Evolutionary conservation across 1,284 basidiomycete species (phyloP).

Genomic region (Ustilago loliicola): DNA sequence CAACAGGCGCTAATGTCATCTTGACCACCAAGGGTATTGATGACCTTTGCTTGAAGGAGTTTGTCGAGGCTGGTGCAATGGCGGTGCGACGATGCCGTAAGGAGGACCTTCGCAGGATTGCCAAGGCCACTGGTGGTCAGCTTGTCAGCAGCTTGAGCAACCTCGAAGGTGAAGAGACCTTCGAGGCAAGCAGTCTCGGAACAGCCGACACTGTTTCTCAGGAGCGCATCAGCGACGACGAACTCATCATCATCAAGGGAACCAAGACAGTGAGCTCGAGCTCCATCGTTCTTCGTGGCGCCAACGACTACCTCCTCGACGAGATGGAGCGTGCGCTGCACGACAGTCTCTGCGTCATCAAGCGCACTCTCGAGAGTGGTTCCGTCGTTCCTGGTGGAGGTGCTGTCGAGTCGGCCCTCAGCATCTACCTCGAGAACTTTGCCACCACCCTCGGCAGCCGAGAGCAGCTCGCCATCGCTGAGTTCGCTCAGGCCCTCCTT

Average conservation of each 20-base stretch:
- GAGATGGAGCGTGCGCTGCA: slow-evolving; percentile 99
- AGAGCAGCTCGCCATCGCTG: slow-evolving; percentile 98
- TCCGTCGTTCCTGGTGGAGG: slow-evolving; percentile 97
- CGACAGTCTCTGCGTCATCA: slow-evolving; percentile 94
- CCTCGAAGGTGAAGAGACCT: slow-evolving; percentile 97
- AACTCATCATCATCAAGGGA: slow-evolving; percentile 95
- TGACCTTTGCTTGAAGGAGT: slow-evolving; percentile 97
- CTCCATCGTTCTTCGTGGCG: slow-evolving; percentile 93
- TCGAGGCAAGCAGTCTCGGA: slow-evolving; percentile 90
- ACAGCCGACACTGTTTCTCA: slow-evolving; percentile 95
- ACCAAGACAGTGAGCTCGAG: slow-evolving; percentile 95
- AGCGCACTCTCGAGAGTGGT: slow-evolving; percentile 96
- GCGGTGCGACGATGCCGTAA: slow-evolving; percentile 97
- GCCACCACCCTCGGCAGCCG: slow-evolving; percentile 93
- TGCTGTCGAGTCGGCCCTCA: slow-evolving; percentile 95
- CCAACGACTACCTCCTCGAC: slow-evolving; percentile 99
- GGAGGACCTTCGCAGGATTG: slow-evolving; percentile 96
- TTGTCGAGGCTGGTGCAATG: slow-evolving; percentile 99
- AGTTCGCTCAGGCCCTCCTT: slow-evolving; percentile 92
- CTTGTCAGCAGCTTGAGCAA: slow-evolving; percentile 94
- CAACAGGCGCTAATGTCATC: slow-evolving; percentile 94
- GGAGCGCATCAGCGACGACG: slow-evolving; percentile 98
- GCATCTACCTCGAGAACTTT: slow-evolving; percentile 99
- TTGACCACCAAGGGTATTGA: slow-evolving; percentile 99
- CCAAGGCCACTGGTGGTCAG: slow-evolving; percentile 95